Evolutionary conservation across 768 basidiomycete species (phyloP).

Genomic region (Lactarius pseudohatsudake): DNA sequence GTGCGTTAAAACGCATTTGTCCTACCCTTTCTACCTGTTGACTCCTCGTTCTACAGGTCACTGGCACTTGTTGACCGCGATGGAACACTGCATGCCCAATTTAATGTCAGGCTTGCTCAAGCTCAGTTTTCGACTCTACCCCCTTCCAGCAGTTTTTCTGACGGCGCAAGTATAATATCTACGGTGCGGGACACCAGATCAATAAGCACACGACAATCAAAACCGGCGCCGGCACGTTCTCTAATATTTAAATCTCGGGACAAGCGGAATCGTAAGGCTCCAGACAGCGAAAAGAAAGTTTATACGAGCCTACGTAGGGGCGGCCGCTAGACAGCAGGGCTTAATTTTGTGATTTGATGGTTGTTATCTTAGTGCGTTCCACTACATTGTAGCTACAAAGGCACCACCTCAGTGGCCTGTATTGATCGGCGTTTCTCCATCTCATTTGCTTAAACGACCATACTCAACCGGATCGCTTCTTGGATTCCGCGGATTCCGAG

Average conservation of each 20-base stretch:
- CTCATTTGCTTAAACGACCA: neutral
- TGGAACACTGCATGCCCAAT: slow-evolving; percentile 29
- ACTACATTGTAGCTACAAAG: neutral
- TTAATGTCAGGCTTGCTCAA: slow-evolving; percentile 7
- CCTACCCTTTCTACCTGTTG: neutral
- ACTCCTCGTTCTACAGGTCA: slow-evolving; percentile 28
- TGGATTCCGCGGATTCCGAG: neutral
- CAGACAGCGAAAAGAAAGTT: neutral
- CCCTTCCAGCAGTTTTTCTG: neutral
- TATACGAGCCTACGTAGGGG: neutral
- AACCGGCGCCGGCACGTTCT: neutral
- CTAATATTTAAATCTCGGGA: neutral
- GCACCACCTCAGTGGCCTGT: neutral
- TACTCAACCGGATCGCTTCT: neutral
- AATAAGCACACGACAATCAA: neutral
- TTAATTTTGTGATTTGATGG: neutral
- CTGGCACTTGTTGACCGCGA: slow-evolving; percentile 28
- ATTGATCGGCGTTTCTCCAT: neutral
- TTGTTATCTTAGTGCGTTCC: neutral
- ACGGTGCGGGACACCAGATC: neutral
- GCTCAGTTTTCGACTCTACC: neutral
- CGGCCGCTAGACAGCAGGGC: neutral
- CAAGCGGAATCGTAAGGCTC: neutral
- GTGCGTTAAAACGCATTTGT: slow-evolving; percentile 39
- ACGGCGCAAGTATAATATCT: slow-evolving; percentile 4